These are phyloP conservation scores for Sanghuangporus weigelae DNA, from an alignment of 1,284 basidiomycete genomes.

Conservation along the genomic window DNA sequence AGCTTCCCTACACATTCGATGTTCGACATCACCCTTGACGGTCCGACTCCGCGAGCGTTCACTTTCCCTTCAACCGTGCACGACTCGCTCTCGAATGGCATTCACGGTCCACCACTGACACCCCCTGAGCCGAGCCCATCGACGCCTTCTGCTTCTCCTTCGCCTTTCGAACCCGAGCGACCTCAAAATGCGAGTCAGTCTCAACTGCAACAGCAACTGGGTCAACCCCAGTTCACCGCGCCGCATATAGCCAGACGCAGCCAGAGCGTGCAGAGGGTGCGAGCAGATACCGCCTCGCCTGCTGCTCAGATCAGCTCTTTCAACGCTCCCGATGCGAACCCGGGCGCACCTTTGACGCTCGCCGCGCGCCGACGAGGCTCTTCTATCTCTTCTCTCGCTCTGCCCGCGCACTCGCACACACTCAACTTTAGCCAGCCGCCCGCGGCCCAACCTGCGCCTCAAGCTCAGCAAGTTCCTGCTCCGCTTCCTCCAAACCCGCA, in stretches of 20 bases:
- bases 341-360: conserved; percentile 9
- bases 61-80: conserved; percentile 61
- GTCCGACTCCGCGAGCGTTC: conserved; percentile 72
- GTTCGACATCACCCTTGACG: conserved; percentile 50
- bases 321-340: conserved; percentile 5
- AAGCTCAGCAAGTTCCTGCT: conserved; percentile 26
- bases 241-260: not conserved
- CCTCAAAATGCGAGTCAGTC: conserved; percentile 21
- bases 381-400: conserved; percentile 10
- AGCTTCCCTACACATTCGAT: conserved; percentile 5
- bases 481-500: conserved; percentile 37
- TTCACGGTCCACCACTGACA: not conserved
- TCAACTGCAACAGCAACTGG: not conserved
- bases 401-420: not conserved
- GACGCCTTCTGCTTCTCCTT: conserved; percentile 55
- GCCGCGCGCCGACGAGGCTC: conserved; percentile 12
- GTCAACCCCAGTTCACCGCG: not conserved
- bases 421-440: not conserved
- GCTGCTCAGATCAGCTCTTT: conserved; percentile 12
- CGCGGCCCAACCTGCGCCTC: not conserved
- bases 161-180: conserved; percentile 66
- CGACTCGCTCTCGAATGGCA: conserved; percentile 38
- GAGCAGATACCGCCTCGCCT: not conserved
- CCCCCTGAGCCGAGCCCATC: conserved; percentile 47
- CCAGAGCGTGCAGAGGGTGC: not conserved